phyloP scores from a whole-genome alignment of 371 early-diverging fungal genomes.

The Syncephalastrum monosporum region DNA sequence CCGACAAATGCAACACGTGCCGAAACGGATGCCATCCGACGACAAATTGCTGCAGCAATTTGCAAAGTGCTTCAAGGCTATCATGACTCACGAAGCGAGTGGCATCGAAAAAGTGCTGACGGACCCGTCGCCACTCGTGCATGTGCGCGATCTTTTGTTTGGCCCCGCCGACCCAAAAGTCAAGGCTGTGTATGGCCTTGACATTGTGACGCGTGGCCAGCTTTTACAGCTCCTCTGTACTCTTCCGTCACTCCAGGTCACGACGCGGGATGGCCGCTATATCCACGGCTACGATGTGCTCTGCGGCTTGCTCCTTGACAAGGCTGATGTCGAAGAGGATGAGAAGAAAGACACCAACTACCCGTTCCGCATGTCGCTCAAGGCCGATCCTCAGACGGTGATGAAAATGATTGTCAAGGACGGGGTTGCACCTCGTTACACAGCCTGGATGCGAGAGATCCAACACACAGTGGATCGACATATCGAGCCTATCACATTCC shows the following conservation, averaged over 20 bases:
- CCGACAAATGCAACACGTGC: conserved; percentile 41
- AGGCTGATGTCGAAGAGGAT: conserved; percentile 25
- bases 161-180: conserved; percentile 38
- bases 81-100: conserved; percentile 47
- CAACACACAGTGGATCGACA: conserved; percentile 43
- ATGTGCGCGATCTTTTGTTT: conserved; percentile 50
- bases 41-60: conserved; percentile 41
- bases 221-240: conserved; percentile 43
- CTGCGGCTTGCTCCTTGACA: conserved; percentile 36
- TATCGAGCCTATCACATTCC: conserved; percentile 49
- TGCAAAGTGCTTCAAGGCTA: conserved; percentile 44
- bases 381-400: conserved; percentile 41
- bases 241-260: conserved; percentile 40
- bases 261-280: conserved; percentile 20
- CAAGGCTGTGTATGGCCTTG: conserved; percentile 39
- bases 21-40: conserved; percentile 37
- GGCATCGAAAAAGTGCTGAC: conserved; percentile 40
- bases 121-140: conserved; percentile 32
- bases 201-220: conserved; percentile 36
- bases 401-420: conserved; percentile 38
- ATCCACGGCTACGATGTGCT: conserved; percentile 52
- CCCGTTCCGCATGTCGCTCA: conserved; percentile 46
- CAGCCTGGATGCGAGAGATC: conserved; percentile 54
- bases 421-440: conserved; percentile 40
- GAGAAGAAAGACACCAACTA: conserved; percentile 17